Evolutionary conservation across 2,329 filamentous ascomycete species (phyloP), one percentile per base, ranked within the genome.

Genomic region (Capronia americana): DNA sequence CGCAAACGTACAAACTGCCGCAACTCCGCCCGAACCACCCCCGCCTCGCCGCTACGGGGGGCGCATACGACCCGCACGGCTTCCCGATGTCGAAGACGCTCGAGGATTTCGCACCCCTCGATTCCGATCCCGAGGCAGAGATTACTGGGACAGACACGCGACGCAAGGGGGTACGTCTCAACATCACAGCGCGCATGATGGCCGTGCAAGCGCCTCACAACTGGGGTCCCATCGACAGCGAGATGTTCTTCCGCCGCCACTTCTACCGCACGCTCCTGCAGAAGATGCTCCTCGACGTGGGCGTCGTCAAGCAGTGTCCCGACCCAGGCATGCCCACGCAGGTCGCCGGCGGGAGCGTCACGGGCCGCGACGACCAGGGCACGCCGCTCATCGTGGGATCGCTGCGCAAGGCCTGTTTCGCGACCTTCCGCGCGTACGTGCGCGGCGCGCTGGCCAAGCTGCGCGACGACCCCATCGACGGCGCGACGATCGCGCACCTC

Each of bases 131-230:
- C 83, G 8, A 44, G 14, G 32, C 32, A 10, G 32, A 11, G 32
- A 4, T 12, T 17, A 6, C 28, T 1, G 4, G 28, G 4, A 6
- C 4, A 28, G 30, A 11, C 30, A 32, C 30, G 30, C 30, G 3
- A 1, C 28, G 10, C 32, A 77, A 77, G 26, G 92, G 93, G 2
- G 84, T 98, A 55, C 86, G 92, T 26, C 84, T 98, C 64, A 98
- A 99, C 78, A 97, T 98, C 75, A 99, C 95, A 3, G 93, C 95
- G 0, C 88, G 95, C 53, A 97, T 97, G 90, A 97, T 98, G 94
- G 94, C 94, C 2, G 93, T 96, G 57, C 95, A 99, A 80, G 95
- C 95, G 7, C 93, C 95, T 1, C 85, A 89, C 66, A 99, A 99
- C 80, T 99, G 95, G 95, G 91, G 90, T 1, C 82, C 84, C 26